A percentile compares a stretch with the other conserved stretches of the same genome.
Evolutionary conservation across 2,329 filamentous ascomycete genomes (phyloP).

Genomic region (Ophiocordyceps australis): DNA sequence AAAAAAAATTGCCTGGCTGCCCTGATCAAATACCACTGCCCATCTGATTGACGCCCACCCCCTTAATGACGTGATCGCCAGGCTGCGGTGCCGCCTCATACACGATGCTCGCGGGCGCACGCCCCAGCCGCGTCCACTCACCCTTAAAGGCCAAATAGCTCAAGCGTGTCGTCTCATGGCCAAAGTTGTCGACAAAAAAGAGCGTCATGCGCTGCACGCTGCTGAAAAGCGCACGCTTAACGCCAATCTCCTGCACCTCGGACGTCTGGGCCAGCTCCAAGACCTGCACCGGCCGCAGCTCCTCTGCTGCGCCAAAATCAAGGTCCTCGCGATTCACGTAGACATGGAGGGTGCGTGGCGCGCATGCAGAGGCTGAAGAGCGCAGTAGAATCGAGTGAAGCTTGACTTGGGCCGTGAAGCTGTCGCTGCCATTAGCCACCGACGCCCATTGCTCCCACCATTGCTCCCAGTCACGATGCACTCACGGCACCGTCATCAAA

Average conservation of each 20-base stretch:
- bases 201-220: slow-evolving; percentile 66
- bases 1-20: neutral
- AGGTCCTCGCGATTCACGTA: slow-evolving; percentile 77
- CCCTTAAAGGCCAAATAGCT: slow-evolving; percentile 86
- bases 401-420: slow-evolving; percentile 86
- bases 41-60: slow-evolving; percentile 33
- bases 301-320: slow-evolving; percentile 63
- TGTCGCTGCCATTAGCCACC: slow-evolving; percentile 14
- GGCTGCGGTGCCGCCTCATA: slow-evolving; percentile 94
- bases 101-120: slow-evolving; percentile 56
- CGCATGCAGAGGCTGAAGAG: slow-evolving; percentile 49
- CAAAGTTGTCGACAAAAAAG: slow-evolving; percentile 88
- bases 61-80: slow-evolving; percentile 59
- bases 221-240: slow-evolving; percentile 79
- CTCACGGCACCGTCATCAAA: slow-evolving; percentile 79
- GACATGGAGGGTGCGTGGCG: slow-evolving; percentile 70
- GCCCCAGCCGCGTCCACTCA: slow-evolving; percentile 73
- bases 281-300: slow-evolving; percentile 52
- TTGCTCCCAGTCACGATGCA: too few species aligned
- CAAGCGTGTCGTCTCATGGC: slow-evolving; percentile 57
- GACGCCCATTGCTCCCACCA: too few species aligned
- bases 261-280: slow-evolving; percentile 61
- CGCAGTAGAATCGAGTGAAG: slow-evolving; percentile 80
- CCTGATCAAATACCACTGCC: slow-evolving; percentile 37
- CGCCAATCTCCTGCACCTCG: slow-evolving; percentile 72